phyloP scores from a whole-genome alignment of 73 alveolate species.

The Loxodes magnus region DNA sequence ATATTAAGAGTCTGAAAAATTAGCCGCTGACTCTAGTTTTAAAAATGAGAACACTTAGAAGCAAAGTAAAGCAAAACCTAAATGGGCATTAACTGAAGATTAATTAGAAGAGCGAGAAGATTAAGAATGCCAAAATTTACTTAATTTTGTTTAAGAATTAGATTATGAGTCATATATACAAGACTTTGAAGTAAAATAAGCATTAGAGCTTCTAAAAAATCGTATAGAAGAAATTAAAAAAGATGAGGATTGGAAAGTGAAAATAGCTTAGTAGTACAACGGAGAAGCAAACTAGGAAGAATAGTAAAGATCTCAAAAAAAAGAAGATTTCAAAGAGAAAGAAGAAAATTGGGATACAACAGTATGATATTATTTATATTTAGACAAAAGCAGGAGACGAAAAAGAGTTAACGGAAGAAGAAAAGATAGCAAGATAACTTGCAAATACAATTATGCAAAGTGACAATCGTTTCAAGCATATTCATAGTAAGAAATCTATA shows the following conservation, averaged over 20 bases:
- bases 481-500: conserved; percentile 60
- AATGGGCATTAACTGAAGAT: conserved; percentile 73
- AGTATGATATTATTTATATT: too few species aligned
- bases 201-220: conserved; percentile 60
- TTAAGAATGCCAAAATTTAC: conserved; percentile 60
- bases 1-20: too few species aligned
- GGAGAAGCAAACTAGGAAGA: too few species aligned
- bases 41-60: conserved; percentile 13
- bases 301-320: too few species aligned
- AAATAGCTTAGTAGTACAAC: too few species aligned
- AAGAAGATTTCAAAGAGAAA: conserved; percentile 44
- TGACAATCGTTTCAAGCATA: conserved; percentile 27
- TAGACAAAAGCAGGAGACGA: too few species aligned
- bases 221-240: conserved; percentile 63
- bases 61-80: conserved; percentile 38
- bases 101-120: conserved; percentile 54
- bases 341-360: conserved; percentile 27
- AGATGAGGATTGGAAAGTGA: conserved; percentile 53
- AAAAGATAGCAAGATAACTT: conserved; percentile 58
- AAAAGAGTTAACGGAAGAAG: conserved; percentile 41
- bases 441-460: conserved; percentile 63
- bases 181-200: conserved; percentile 71
- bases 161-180: conserved; percentile 77
- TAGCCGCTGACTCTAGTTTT: too few species aligned
- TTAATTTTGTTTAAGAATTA: conserved; percentile 68